Base-by-base conservation (phyloP, 169 alveolate species). In the Plasmodium billcollinsi region DNA sequence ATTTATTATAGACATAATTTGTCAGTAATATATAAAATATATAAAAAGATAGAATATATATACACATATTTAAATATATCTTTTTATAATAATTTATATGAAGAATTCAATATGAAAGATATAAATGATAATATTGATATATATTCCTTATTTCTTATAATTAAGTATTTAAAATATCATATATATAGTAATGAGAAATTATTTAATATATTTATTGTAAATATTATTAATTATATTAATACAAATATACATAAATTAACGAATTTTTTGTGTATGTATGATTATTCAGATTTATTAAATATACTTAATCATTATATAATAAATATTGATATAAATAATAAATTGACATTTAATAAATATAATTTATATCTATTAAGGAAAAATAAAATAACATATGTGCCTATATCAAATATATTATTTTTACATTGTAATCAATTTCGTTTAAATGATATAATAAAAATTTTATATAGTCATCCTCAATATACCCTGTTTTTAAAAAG, bases 401-500 rank as follows among this genome's bases (percentile, higher is more conserved):
- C 91, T 12, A 49, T 83, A 58, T 83, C 91, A 2, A 83, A 83
- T 14, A 15, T 83, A 21, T 69, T 83, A 54, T 83, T 83, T 43
- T 50, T 83, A 12, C 54, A 83, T 18, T 83, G 91, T 67, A 83
- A 69, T 56, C 33, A 83, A 26, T 67, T 83, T 2, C 56, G 91
- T 18, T 54, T 83, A 24, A 83, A 83, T 39, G 73, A 69, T 56
- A 67, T 83, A 6, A 69, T 83, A 7, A 83, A 83, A 20, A 69
- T 83, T 29, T 26, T 83, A 67, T 69, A 83, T 29, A 56, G 91
- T 14, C 85, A 83, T n/a, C 91, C 91, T 7, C 91, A 83, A 43
- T 83, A 69, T 67, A 63, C 72, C 14, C 85, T 83, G 3, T 83
- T 83, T 18, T 9, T 56, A 20, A 83, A 72, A 26, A 83, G 69